Base-by-base conservation (phyloP, 208 protist species). In the Naegleria gruberi region DNA sequence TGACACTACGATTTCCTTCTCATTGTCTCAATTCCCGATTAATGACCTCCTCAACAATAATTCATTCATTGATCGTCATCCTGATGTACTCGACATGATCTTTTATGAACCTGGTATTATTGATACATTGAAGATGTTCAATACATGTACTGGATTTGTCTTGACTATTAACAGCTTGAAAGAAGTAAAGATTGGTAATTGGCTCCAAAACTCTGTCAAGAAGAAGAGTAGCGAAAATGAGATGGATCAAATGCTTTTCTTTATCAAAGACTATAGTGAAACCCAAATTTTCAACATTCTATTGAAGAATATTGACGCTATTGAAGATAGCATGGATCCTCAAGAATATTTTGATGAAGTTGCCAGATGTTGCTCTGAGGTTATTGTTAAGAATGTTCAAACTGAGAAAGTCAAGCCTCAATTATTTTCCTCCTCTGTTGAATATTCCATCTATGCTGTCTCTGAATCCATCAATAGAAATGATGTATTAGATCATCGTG, bases 341-440 rank as follows among this genome's bases (percentile, higher is more conserved):
- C 26, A 82, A 82, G 73, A 82, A 82, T 82, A 82, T 34, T 82
- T 82, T 82, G 73, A 8, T 40, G 73, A 82, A 82, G 73, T 82
- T 82, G 73, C 73, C 5, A 82, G 73, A 41, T 30, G 30, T 17
- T 82, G 73, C 26, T 8, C 73, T n/a, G 73, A 82, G 5, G 73
- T 40, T 8, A 17, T 82, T 8, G 73, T 40, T 4, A 82, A 40
- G 34, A 82, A 82, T 17, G 34, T 82, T 34, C 8, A n/a, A 10
- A 5, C 73, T 40, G 73, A 82, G 23, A 82, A 34, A 10, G 51
- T 65, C n/a, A n/a, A n/a, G n/a, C n/a, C n/a, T n/a, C n/a, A n/a
- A n/a, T n/a, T n/a, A n/a, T n/a, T n/a, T n/a, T n/a, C n/a, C n/a
- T n/a, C n/a, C n/a, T n/a, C n/a, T n/a, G n/a, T n/a, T n/a, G n/a